Percentiles rank a stretch among this genome's conserved stretches.
Evolutionary conservation across 495 filamentous ascomycete genomes (phyloP).

Genomic region (Bathelium albidoporum): DNA sequence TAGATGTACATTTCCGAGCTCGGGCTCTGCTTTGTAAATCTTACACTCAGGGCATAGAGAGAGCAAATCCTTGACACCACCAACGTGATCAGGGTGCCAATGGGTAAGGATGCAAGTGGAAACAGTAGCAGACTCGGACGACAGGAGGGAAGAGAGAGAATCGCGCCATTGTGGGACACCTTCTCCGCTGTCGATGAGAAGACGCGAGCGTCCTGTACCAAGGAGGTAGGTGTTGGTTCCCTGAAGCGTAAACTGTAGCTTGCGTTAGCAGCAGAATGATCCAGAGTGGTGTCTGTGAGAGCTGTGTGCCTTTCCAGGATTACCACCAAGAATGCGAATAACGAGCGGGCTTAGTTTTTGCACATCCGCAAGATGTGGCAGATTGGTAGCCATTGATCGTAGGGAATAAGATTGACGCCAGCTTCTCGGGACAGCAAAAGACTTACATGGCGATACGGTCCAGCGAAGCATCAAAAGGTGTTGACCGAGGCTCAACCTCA

Average conservation of each 20-base stretch:
- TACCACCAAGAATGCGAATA: conserved; percentile 32
- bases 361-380: conserved; percentile 24
- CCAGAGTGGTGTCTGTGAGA: neutral
- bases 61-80: conserved; percentile 59
- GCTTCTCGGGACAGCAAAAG: neutral
- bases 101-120: conserved; percentile 67
- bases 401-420: neutral
- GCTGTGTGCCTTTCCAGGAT: conserved; percentile 30
- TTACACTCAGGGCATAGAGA: conserved; percentile 46
- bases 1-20: conserved; percentile 30
- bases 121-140: conserved; percentile 55
- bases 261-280: neutral
- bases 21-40: conserved; percentile 37
- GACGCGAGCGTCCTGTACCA: conserved; percentile 23
- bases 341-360: conserved; percentile 29
- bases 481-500: neutral
- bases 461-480: neutral
- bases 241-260: conserved; percentile 30
- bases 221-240: conserved; percentile 37
- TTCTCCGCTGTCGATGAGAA: conserved; percentile 34
- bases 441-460: neutral
- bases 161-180: conserved; percentile 41
- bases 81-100: conserved; percentile 79
- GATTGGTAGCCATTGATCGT: conserved; percentile 20
- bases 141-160: conserved; percentile 50